Conservation (phyloP, 495 filamentous ascomycete genomes). For the Articulospora tetracladia region DNA sequence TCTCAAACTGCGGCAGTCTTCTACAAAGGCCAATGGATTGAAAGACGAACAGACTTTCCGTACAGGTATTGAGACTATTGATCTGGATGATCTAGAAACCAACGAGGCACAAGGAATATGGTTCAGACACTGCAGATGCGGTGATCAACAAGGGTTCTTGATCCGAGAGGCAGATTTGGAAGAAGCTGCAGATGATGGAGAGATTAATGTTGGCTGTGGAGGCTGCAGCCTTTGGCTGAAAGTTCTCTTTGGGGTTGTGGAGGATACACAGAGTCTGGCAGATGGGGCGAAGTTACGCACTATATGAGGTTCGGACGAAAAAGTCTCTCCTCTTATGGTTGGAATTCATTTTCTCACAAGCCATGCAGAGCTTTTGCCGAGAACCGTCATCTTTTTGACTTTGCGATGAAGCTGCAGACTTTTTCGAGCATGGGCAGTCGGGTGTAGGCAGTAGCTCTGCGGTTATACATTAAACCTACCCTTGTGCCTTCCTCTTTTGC, state of each 20-base stretch:
- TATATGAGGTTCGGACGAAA: not conserved
- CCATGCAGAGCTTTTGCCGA: too few species aligned
- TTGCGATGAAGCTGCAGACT: too few species aligned
- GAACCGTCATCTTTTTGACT: too few species aligned
- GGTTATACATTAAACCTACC: too few species aligned
- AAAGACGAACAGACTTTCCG: constrained; percentile 39
- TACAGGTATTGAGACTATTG: constrained; percentile 73
- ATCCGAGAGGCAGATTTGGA: constrained; percentile 70
- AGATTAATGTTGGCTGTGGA: constrained; percentile 71
- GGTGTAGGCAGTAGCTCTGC: too few species aligned
- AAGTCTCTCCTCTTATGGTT: too few species aligned
- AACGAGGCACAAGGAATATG: constrained; percentile 50
- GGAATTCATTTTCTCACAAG: too few species aligned
- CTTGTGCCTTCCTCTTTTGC: too few species aligned
- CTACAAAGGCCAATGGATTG: not conserved
- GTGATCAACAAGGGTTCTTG: constrained; percentile 67
- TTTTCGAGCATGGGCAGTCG: too few species aligned
- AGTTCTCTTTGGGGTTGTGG: constrained; percentile 65
- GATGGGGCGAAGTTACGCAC: not conserved
- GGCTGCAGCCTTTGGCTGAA: constrained; percentile 82
- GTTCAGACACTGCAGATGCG: constrained; percentile 76
- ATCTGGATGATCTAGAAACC: constrained; percentile 71
- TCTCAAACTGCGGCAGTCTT: constrained; percentile 33
- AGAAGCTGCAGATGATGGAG: constrained; percentile 50
- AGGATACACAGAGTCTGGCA: constrained; percentile 28